Percentiles rank a stretch among this genome's conserved stretches.
Conservation (phyloP, 164 flowering plant species). For the Chimonanthus praecox region DNA sequence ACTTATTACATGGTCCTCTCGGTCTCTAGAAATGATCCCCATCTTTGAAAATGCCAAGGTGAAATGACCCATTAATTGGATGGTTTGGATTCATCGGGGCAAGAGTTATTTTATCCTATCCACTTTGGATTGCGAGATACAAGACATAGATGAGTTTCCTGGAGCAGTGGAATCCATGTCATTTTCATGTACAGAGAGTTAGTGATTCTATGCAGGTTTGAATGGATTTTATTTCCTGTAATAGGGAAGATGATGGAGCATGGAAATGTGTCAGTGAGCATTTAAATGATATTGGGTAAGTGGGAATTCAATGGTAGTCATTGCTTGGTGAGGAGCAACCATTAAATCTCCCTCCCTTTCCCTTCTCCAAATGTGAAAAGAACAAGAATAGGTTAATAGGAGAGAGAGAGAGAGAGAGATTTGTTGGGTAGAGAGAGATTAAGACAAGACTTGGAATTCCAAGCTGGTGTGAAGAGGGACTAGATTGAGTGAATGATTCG, state of each 20-base stretch:
- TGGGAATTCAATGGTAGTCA: neutral
- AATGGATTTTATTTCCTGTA: neutral
- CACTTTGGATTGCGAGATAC: too few species aligned
- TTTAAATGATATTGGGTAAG: neutral
- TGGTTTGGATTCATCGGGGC: too few species aligned
- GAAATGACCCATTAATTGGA: too few species aligned
- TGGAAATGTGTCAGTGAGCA: neutral
- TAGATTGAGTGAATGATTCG: neutral
- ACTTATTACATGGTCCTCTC: too few species aligned
- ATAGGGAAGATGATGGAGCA: neutral
- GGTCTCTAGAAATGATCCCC: too few species aligned
- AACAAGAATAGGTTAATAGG: neutral
- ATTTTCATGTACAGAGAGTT: too few species aligned
- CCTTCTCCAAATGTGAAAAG: neutral
- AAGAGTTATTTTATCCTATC: too few species aligned
- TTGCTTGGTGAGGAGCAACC: neutral
- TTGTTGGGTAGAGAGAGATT: neutral
- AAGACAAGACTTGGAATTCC: neutral
- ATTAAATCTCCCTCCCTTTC: neutral
- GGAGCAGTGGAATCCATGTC: too few species aligned
- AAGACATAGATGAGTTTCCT: too few species aligned
- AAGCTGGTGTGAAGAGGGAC: neutral
- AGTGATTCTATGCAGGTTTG: neutral
- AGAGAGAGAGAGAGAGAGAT: neutral
- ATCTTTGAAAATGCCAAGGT: too few species aligned